These are phyloP conservation scores for Batkoa obscura DNA, from an alignment of 371 early-diverging fungal species.

Conservation along the genomic window DNA sequence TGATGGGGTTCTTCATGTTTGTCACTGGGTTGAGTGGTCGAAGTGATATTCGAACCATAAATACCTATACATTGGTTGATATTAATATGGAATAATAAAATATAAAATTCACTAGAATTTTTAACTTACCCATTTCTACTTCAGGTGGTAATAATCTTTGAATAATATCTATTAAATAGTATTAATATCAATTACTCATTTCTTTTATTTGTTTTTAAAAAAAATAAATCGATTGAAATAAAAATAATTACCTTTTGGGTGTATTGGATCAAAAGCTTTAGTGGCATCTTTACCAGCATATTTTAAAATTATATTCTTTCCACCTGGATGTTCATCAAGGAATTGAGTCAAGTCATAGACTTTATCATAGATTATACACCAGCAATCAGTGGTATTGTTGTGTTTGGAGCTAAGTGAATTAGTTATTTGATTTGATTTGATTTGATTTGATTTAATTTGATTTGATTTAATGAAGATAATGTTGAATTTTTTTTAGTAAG, in stretches of 20 bases:
- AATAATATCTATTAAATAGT: conserved; percentile 24
- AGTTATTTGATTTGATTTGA: not conserved
- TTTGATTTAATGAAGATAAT: not conserved
- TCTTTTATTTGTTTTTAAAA: not conserved
- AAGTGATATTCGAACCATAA: too few species aligned
- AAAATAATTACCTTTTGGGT: conserved; percentile 12
- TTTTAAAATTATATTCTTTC: conserved; percentile 37
- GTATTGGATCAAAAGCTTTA: conserved; percentile 58
- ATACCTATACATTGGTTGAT: too few species aligned
- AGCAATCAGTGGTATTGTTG: conserved; percentile 32
- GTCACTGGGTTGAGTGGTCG: conserved; percentile 19
- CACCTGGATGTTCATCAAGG: conserved; percentile 34
- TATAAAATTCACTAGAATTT: not conserved
- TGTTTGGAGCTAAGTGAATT: conserved; percentile 22
- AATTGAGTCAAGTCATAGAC: conserved; percentile 59
- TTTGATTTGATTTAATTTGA: too few species aligned
- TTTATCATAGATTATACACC: conserved; percentile 52
- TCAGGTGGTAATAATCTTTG: conserved; percentile 27
- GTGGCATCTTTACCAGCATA: conserved; percentile 65
- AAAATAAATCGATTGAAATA: conserved; percentile 1
- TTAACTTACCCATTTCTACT: conserved; percentile 21
- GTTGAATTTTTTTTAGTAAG: not conserved
- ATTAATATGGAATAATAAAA: not conserved
- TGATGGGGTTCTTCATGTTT: conserved; percentile 14
- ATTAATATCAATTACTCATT: not conserved